Base-by-base conservation (phyloP, 768 basidiomycete species). In the Kockovaella imperatae region DNA sequence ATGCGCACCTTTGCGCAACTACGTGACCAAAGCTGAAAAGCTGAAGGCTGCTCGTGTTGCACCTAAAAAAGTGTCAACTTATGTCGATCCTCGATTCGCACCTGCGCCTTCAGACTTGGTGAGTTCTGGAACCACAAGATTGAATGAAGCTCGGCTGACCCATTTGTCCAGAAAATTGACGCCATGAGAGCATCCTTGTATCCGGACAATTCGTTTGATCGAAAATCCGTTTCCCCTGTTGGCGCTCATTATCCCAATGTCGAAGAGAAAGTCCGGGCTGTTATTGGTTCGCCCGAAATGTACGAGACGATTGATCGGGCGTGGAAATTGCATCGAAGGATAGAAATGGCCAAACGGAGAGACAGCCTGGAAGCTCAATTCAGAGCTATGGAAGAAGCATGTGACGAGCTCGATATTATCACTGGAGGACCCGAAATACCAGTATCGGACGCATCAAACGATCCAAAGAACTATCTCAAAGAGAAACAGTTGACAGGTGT, bases 261-360 rank as follows among this genome's bases (percentile, higher is more conserved):
- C 24, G 79, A 78, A 29, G 78, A 76, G 41, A 82, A 86, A 7
- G 74, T 96, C 14, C 82, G 85, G 56, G 78, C 77, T 45, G 86
- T 86, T n/a, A 83, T 95, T 43, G 87, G 87, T 11, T 87, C 86
- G 3, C 79, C 77, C 4, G 88, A 93, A 69, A 88, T 86, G 0
- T 87, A 95, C 73, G 79, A 88, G 54, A 95, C 88, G 2, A 89
- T 95, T 45, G 83, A 87, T 56, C 80, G 90, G 26, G 90, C 90
- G 3, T 96, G 86, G 85, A 74, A 82, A 43, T 77, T 96, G 10
- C 81, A 87, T 72, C 77, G 79, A 56, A 79, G 90, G 25, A 82
- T 86, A 62, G 51, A 82, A 31, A 80, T 90, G 34, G 80, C 83
- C 62, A 74, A 77, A 53, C 77, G 84, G 36, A 78, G 82, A 24